Percentiles rank a stretch among this genome's conserved stretches.
Conservation (phyloP, 1,284 basidiomycete genomes). For the Fomes fomentarius region DNA sequence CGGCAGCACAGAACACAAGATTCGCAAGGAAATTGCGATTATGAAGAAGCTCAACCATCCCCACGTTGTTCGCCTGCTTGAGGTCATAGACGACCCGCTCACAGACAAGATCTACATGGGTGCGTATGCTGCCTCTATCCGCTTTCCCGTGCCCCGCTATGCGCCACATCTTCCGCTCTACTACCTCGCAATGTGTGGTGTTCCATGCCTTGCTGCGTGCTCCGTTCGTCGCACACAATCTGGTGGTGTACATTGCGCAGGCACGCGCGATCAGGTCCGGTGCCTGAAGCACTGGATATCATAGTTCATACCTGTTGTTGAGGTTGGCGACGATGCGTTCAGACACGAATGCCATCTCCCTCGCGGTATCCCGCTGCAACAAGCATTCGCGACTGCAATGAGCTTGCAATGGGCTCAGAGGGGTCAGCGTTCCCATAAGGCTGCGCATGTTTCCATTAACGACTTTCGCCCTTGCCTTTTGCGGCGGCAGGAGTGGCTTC, state of each 20-base stretch:
- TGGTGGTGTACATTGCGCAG: not conserved
- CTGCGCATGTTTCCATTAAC: too few species aligned
- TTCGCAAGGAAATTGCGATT: conserved; percentile 92
- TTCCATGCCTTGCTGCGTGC: conserved; percentile 21
- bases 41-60: conserved; percentile 96
- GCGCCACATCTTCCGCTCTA: too few species aligned
- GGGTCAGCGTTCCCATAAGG: too few species aligned
- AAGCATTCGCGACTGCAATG: too few species aligned
- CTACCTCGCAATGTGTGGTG: too few species aligned
- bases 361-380: too few species aligned
- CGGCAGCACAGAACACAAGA: conserved; percentile 78
- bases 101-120: conserved; percentile 94
- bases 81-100: conserved; percentile 94
- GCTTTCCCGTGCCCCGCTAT: too few species aligned
- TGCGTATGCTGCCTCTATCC: conserved; percentile 43
- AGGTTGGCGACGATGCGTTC: too few species aligned
- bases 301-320: not conserved
- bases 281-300: not conserved
- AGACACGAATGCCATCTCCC: too few species aligned
- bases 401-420: too few species aligned
- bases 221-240: not conserved
- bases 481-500: too few species aligned
- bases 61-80: conserved; percentile 89
- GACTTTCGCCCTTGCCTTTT: too few species aligned
- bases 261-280: not conserved